Base-by-base conservation (phyloP, 1,284 basidiomycete genomes). In the Ustilago bromivora region DNA sequence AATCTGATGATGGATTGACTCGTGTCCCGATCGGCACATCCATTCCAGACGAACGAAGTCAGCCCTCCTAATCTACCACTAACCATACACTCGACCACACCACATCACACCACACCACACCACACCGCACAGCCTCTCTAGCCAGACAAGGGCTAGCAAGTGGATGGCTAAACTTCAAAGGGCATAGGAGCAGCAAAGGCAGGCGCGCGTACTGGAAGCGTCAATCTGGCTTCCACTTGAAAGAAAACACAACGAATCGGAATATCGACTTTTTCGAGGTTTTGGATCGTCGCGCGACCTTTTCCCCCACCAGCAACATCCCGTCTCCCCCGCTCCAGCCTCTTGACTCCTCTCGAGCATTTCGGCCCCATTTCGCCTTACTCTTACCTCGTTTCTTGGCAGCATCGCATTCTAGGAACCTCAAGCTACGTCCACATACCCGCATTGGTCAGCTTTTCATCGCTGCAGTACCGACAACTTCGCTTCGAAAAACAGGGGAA, bases 261-360 rank as follows among this genome's bases (percentile, higher is more conserved):
- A 38, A 13, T 38, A 38, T 38, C 36, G 40, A 41, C 40, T 41
- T 12, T 41, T 41, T 11, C 40, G 17, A 17, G 23, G 23, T 28
- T 28, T 49, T 19, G 17, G 13, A 17, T 58, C 71, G 71, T 72
- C 65, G 65, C 71, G 61, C 71, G 71, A 72, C 71, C 71, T 60
- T 64, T 64, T 72, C 54, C 35, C 57, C 49, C 59, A 66, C 70
- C 69, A 66, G 43, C 43, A 46, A 51, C 31, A 51, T 51, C 71
- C 23, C 23, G 23, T 28, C 60, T 62, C 61, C 58, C 56, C 46
- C 43, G 59, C 52, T 40, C 46, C 47, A 36, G 13, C 38, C 46
- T 31, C 35, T 17, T 36, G 2, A 41, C 32, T 62, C 67, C 17
- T 6, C 38, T 41, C 31, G 40, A 47, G 34, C 60, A 41, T 60